These are phyloP conservation scores for Colletotrichum spinosum DNA, from an alignment of 2,329 filamentous ascomycete genomes.

Conservation along the genomic window DNA sequence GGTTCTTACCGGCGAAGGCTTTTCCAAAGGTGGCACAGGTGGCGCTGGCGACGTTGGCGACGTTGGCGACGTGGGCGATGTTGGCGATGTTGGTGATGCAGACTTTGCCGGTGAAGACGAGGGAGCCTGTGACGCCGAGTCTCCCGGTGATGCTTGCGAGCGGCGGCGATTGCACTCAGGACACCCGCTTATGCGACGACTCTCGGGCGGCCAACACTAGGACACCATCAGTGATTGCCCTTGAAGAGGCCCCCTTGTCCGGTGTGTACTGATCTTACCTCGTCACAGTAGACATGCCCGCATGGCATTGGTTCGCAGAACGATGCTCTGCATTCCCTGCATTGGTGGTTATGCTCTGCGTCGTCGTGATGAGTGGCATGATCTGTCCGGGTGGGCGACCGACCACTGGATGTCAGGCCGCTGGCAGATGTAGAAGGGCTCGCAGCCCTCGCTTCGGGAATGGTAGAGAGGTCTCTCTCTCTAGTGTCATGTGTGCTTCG, in stretches of 20 bases:
- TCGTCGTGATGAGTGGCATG: not conserved
- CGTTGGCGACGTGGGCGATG: too few species aligned
- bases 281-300: slow-evolving; percentile 26
- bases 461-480: not conserved
- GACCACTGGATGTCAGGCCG: not conserved
- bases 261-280: not conserved
- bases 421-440: not conserved
- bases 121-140: too few species aligned
- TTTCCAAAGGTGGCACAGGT: too few species aligned
- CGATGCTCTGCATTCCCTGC: slow-evolving; percentile 16
- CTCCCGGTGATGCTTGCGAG: not conserved
- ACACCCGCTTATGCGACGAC: not conserved
- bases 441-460: slow-evolving; percentile 4
- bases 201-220: too few species aligned
- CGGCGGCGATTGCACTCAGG: slow-evolving; percentile 8
- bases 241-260: too few species aligned
- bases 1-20: too few species aligned
- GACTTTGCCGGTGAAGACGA: too few species aligned
- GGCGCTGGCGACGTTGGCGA: too few species aligned
- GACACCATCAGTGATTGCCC: too few species aligned
- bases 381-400: not conserved
- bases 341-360: slow-evolving; percentile 18
- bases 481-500: not conserved
- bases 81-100: too few species aligned
- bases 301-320: slow-evolving; percentile 21